phyloP scores from a whole-genome alignment of 2,329 filamentous ascomycete species.

The Aspergillus ustus region DNA sequence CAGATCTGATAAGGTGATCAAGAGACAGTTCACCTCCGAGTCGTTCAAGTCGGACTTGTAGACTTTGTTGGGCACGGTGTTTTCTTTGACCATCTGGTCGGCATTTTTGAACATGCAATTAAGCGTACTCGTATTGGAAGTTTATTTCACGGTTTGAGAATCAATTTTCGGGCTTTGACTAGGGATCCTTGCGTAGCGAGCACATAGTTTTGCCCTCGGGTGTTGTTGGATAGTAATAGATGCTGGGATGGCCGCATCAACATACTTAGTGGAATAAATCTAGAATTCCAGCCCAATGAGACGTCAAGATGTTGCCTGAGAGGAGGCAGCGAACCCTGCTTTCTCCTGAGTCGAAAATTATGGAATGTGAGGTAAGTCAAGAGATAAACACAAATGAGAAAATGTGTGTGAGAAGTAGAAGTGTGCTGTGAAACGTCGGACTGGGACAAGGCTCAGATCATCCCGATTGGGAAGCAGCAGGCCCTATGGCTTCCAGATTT shows the following conservation, averaged over 20 bases:
- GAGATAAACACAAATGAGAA: background rate
- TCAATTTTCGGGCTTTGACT: background rate
- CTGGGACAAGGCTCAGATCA: background rate
- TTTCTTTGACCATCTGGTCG: background rate
- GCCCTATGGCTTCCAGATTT: too few relatives aligned
- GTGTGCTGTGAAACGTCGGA: background rate
- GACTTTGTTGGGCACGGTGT: background rate
- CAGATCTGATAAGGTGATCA: slow-evolving; percentile 46
- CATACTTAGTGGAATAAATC: background rate
- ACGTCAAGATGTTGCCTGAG: background rate
- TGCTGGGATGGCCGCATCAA: background rate
- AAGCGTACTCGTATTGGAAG: background rate
- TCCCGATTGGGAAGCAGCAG: too few relatives aligned
- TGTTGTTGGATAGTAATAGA: background rate
- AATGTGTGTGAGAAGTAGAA: background rate
- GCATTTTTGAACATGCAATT: background rate
- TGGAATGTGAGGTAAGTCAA: background rate
- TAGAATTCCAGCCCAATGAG: background rate
- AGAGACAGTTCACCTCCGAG: slow-evolving; percentile 38
- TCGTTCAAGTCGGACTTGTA: slow-evolving; percentile 43
- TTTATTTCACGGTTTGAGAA: too few relatives aligned
- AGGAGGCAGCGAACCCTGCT: background rate
- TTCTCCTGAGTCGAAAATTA: too few relatives aligned
- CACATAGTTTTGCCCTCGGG: background rate
- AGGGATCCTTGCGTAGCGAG: background rate